Base-by-base conservation (phyloP, 306 rosid species). In the Boehmeria nivea region DNA sequence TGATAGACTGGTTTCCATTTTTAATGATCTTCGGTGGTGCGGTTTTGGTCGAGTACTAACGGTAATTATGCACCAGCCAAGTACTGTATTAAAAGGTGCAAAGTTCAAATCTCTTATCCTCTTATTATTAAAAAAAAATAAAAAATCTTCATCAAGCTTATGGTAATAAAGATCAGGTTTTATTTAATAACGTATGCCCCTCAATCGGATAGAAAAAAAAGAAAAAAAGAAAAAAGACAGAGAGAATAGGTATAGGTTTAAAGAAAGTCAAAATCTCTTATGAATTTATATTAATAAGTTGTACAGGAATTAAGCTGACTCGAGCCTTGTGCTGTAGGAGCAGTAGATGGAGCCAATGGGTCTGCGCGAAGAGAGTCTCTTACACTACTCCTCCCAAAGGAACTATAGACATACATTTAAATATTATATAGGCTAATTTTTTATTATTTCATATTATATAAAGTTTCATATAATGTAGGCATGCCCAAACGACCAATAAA, bases 291-390 rank as follows among this genome's bases (percentile, higher is more conserved):
- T 6, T 54, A 14, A 9, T 9, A 45, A 56, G 71, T 56, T 50
- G 33, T 34, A 34, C 14, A 34, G 25, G 5, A 40, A 40, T 40
- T 38, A 27, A 54, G 28, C 34, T 45, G 62, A 38, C 67, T 60
- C 67, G 73, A 68, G 73, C 67, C 62, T 60, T 53, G 73, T 68
- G 73, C 67, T 59, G 27, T 68, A 25, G 38, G 22, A 39, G 67
- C 61, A 44, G 42, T 27, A 43, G 55, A 43, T 34, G 16, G 25
- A 13, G 26, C 23, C 63, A 65, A 64, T 43, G 43, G n/a, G 48
- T 39, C 62, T 54, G 55, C 54, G 59, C 42, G 36, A 36, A 31
- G 43, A 21, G 48, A 43, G 48, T 51, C 19, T 40, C 8, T 59
- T 57, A 55, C 20, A 21, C 71, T 34, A 66, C 40, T 12, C n/a